phyloP scores from a whole-genome alignment of 257 asterid genomes.

The Fraxinus excelsior region DNA sequence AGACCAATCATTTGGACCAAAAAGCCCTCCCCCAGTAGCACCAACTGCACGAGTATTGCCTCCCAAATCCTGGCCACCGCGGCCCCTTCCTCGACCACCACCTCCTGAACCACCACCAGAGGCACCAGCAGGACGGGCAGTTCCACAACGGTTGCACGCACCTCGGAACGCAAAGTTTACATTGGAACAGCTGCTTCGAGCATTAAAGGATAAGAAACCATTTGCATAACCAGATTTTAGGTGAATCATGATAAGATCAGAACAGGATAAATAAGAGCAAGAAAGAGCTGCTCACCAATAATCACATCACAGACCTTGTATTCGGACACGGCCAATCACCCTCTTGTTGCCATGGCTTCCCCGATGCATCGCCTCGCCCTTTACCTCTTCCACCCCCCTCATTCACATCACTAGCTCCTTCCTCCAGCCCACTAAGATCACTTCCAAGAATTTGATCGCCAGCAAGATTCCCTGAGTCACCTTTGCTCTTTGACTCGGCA shows the following conservation, averaged over 20 bases:
- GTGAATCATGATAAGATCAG: constrained; percentile 16
- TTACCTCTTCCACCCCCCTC: constrained; percentile 81
- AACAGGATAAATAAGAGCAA: constrained; percentile 40
- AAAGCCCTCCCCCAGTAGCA: constrained; percentile 82
- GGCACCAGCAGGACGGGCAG: constrained; percentile 94
- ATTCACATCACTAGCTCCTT: constrained; percentile 50
- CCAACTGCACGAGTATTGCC: constrained; percentile 63
- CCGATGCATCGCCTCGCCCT: constrained; percentile 79
- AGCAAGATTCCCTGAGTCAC: constrained; percentile 44
- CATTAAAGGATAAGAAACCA: constrained; percentile 34
- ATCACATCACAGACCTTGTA: constrained; percentile 99
- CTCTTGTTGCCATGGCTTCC: constrained; percentile 93
- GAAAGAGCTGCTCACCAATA: constrained; percentile 98
- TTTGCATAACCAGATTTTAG: constrained; percentile 15
- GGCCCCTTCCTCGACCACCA: constrained; percentile 93
- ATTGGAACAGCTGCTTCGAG: constrained; percentile 83
- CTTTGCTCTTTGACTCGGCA: constrained; percentile 92
- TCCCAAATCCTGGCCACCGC: constrained; percentile 68
- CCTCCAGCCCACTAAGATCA: constrained; percentile 57
- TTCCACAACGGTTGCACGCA: constrained; percentile 97
- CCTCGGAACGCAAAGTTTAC: constrained; percentile 99
- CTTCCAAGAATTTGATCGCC: constrained; percentile 37
- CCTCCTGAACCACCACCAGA: constrained; percentile 71
- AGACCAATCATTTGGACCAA: constrained; percentile 99
- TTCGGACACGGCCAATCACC: constrained; percentile 96